These are phyloP conservation scores for Erythrobasidium hasegawianum DNA, from an alignment of 1,284 basidiomycete genomes.

Conservation along the genomic window DNA sequence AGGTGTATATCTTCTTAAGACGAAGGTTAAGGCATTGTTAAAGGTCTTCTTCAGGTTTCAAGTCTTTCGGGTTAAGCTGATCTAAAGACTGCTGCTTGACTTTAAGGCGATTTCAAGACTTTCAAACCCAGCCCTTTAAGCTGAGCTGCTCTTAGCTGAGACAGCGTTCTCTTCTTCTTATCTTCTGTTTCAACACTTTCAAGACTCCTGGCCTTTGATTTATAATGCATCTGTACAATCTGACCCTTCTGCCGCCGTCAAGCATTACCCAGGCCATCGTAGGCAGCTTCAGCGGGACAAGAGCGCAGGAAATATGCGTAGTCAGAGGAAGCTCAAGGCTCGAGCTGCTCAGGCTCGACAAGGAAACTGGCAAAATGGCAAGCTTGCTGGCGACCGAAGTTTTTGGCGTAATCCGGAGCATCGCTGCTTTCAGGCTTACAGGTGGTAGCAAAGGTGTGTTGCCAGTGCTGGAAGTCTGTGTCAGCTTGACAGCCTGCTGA, in stretches of 20 bases:
- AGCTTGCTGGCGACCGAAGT: slow-evolving; percentile 75
- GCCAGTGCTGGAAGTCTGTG: background rate
- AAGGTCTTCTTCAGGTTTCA: too few species aligned
- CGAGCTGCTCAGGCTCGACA: slow-evolving; percentile 80
- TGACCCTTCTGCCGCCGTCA: slow-evolving; percentile 83
- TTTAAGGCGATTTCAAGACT: too few species aligned
- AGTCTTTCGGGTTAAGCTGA: too few species aligned
- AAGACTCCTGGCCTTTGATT: slow-evolving; percentile 2
- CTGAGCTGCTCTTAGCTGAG: slow-evolving; percentile 8
- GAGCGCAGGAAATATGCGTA: slow-evolving; percentile 83
- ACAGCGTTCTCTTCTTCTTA: background rate
- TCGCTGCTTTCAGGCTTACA: slow-evolving; percentile 83
- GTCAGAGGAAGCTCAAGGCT: slow-evolving; percentile 71
- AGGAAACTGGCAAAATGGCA: slow-evolving; percentile 76
- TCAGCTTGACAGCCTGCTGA: background rate
- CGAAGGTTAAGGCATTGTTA: too few species aligned
- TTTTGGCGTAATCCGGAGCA: slow-evolving; percentile 82
- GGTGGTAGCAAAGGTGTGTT: slow-evolving; percentile 92
- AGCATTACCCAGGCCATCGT: slow-evolving; percentile 77
- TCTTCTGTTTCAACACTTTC: background rate
- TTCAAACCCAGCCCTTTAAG: too few species aligned
- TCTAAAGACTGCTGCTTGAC: too few species aligned
- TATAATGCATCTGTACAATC: slow-evolving; percentile 73
- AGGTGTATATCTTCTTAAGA: too few species aligned
- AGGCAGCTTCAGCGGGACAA: slow-evolving; percentile 79